Evolutionary conservation across 768 basidiomycete species (phyloP).

Genomic region (Candolleomyces eurysporus): DNA sequence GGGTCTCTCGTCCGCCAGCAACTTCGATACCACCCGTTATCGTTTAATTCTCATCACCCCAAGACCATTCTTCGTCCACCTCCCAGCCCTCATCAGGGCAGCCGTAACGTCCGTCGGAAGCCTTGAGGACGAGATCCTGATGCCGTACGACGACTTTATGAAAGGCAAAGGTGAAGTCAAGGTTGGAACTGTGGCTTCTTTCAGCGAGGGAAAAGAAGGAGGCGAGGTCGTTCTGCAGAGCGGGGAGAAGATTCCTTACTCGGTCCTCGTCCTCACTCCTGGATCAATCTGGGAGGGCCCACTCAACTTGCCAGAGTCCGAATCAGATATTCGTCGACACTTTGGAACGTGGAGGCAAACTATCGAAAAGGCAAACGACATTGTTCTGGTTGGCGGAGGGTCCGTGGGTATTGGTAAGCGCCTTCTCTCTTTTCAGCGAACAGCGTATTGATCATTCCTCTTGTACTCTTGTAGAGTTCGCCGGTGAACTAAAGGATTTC

Average conservation of each 20-base stretch:
- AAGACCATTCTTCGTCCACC: slow-evolving; percentile 41
- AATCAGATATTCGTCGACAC: slow-evolving; percentile 20
- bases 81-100: slow-evolving; percentile 47
- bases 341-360: slow-evolving; percentile 24
- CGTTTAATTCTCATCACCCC: slow-evolving; percentile 42
- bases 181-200: slow-evolving; percentile 20
- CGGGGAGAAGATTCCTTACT: slow-evolving; percentile 44
- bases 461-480: slow-evolving; percentile 26
- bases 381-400: slow-evolving; percentile 54
- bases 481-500: slow-evolving; percentile 41
- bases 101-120: slow-evolving; percentile 38
- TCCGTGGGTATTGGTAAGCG: slow-evolving; percentile 47
- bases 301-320: slow-evolving; percentile 25
- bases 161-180: slow-evolving; percentile 40
- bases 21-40: too few species aligned
- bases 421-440: not conserved
- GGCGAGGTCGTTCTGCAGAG: slow-evolving; percentile 44
- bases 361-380: slow-evolving; percentile 32
- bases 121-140: slow-evolving; percentile 29
- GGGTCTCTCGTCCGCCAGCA: too few species aligned
- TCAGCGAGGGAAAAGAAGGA: slow-evolving; percentile 12
- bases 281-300: slow-evolving; percentile 46
- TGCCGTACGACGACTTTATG: slow-evolving; percentile 51
- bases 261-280: slow-evolving; percentile 51
- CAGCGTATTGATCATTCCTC: not conserved